Percentiles rank a stretch among this genome's conserved stretches.
These are phyloP conservation scores for Citrullus colocynthis DNA, from an alignment of 306 rosid species.

Conservation along the genomic window DNA sequence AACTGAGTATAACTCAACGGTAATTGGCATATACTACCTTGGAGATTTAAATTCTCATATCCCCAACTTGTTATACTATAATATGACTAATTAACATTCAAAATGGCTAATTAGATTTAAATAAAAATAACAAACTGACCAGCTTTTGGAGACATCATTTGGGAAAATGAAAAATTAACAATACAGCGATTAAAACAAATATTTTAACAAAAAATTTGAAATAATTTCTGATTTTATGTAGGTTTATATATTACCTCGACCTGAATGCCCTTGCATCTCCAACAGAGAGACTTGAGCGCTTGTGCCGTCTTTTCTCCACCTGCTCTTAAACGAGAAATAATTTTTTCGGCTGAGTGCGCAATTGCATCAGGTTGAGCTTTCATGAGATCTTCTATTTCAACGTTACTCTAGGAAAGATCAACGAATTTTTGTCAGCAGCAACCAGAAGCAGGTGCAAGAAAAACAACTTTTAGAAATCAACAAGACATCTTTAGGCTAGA, in stretches of 20 bases:
- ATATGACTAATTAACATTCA: no score
- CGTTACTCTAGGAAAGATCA: slow-evolving; percentile 32
- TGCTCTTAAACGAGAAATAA: slow-evolving; percentile 69
- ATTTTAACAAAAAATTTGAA: not conserved
- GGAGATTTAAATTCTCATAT: no score
- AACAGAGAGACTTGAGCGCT: slow-evolving; percentile 84
- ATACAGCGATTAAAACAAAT: not conserved
- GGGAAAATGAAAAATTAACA: not conserved
- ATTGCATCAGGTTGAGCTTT: slow-evolving; percentile 88
- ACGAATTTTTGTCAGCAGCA: not conserved
- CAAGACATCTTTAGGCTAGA: not conserved
- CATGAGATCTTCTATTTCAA: slow-evolving; percentile 71
- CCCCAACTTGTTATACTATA: no score
- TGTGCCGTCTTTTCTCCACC: slow-evolving; percentile 75
- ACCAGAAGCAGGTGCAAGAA: slow-evolving; percentile 7
- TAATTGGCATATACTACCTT: no score
- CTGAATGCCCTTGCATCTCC: slow-evolving; percentile 78
- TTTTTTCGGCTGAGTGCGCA: slow-evolving; percentile 76
- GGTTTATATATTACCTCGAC: slow-evolving; percentile 58
- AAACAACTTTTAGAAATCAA: not conserved
- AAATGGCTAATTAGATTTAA: not conserved
- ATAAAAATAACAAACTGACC: not conserved
- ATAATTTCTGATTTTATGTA: not conserved
- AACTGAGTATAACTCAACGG: no score
- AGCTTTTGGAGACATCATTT: not conserved